Conservation (phyloP, 2,329 filamentous ascomycete species). For the Alternaria panax region DNA sequence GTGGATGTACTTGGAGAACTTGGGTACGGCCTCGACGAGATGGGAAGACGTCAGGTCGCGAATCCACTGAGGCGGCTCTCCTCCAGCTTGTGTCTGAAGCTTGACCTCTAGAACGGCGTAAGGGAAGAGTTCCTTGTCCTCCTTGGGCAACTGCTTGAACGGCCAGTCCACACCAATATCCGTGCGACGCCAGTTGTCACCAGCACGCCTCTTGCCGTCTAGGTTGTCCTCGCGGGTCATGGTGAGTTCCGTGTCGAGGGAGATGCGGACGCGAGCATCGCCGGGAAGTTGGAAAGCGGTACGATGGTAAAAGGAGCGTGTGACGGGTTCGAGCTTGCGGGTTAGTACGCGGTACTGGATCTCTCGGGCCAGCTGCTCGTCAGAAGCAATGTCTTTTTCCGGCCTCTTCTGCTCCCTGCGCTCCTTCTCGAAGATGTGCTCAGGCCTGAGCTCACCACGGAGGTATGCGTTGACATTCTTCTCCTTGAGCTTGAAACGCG, state of each 20-base stretch:
- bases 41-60: constrained; percentile 91
- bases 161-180: constrained; percentile 97
- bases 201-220: constrained; percentile 76
- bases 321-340: constrained; percentile 85
- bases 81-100: constrained; percentile 92
- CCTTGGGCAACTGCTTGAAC: constrained; percentile 84
- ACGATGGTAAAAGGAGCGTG: constrained; percentile 95
- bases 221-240: constrained; percentile 97
- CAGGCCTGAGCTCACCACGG: constrained; percentile 81
- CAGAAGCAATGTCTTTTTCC: constrained; percentile 86
- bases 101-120: constrained; percentile 98
- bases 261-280: constrained; percentile 94
- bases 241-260: constrained; percentile 92
- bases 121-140: constrained; percentile 89
- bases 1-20: constrained; percentile 99
- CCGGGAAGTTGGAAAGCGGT: constrained; percentile 97
- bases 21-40: constrained; percentile 96
- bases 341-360: constrained; percentile 93
- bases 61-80: constrained; percentile 96
- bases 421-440: constrained; percentile 94
- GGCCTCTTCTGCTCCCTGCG: constrained; percentile 94
- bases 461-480: constrained; percentile 96
- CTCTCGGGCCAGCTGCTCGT: constrained; percentile 88
- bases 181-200: constrained; percentile 94
- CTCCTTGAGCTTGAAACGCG: constrained; percentile 92